Base-by-base conservation (phyloP, 148 eudicot genomes). In the Arbutus unedo region DNA sequence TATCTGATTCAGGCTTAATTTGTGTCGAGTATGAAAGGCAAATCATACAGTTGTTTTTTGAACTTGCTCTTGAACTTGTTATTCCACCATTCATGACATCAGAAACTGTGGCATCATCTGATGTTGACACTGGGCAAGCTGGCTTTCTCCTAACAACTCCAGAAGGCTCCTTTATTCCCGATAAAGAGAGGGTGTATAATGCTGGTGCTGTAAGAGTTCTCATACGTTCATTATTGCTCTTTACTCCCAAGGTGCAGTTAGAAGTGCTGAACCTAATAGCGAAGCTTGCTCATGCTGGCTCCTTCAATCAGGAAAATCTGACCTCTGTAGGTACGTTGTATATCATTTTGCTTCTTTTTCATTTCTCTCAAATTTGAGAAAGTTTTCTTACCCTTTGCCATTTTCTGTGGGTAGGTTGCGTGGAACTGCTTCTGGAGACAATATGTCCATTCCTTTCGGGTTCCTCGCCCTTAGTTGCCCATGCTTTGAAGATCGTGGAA, bases 231-330 rank as follows among this genome's bases (percentile, higher is more conserved):
- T 88, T 97, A 83, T 85, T 97, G 91, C 94, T 94, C n/a, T 97
- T 94, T 80, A 97, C 97, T 77, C 99, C 99, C n/a, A 93, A 94
- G 91, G 89, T 94, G 91, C 99, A 97, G 83, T 84, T 94, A 81
- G 96, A 94, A 87, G 89, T 94, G 86, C 89, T 97, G 85, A 85
- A 90, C 83, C 78, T 94, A 82, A 88, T 97, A 66, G 97, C 95
- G 82, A 93, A 93, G 87, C 97, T 97, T 89, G 92, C 98, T 86
- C 92, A 85, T 82, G 95, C 92, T 81, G 94, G 99, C 70, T 90
- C 98, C 76, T 95, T 90, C 86, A 97, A 97, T 87, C 91, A 93
- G 92, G 99, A 97, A 87, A 94, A 92, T 84, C 96, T 97, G 71
- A 93, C 99, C 81, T 92, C 98, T 83, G 94, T 89, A 75, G 99